These are phyloP conservation scores for Pseudogymnoascus sp. DNA, from an alignment of 2,329 filamentous ascomycete species.

Conservation along the genomic window DNA sequence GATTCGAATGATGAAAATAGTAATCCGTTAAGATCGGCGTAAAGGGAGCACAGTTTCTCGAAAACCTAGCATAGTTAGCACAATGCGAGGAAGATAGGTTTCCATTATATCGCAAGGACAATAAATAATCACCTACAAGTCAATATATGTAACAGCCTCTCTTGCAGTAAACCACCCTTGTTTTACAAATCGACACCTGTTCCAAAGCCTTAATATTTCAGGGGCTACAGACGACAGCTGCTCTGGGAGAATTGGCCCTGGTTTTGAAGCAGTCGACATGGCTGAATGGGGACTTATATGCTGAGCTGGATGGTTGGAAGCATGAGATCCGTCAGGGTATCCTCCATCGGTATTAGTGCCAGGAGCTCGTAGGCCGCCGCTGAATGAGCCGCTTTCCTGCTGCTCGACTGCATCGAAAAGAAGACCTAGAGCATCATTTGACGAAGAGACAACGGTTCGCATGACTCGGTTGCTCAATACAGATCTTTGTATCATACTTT, in stretches of 20 bases:
- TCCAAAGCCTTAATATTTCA: conserved; percentile 37
- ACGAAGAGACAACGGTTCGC: conserved; percentile 42
- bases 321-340: conserved; percentile 25
- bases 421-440: conserved; percentile 44
- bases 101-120: neutral
- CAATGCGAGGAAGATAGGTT: neutral
- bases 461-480: conserved; percentile 26
- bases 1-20: conserved; percentile 40
- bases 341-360: conserved; percentile 24
- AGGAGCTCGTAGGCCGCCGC: conserved; percentile 29
- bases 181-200: conserved; percentile 42
- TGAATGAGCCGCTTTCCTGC: conserved; percentile 16
- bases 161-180: conserved; percentile 48
- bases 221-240: neutral
- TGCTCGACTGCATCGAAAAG: conserved; percentile 42
- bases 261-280: conserved; percentile 8
- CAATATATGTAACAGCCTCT: conserved; percentile 45
- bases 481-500: conserved; percentile 7
- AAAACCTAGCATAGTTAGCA: conserved; percentile 30
- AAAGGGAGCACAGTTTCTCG: conserved; percentile 41
- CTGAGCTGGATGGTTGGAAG: conserved; percentile 28
- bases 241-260: neutral
- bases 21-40: conserved; percentile 43
- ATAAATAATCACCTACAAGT: conserved; percentile 31
- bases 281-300: conserved; percentile 26